phyloP scores from a whole-genome alignment of 2,329 filamentous ascomycete species.

The Fusarium secorum region DNA sequence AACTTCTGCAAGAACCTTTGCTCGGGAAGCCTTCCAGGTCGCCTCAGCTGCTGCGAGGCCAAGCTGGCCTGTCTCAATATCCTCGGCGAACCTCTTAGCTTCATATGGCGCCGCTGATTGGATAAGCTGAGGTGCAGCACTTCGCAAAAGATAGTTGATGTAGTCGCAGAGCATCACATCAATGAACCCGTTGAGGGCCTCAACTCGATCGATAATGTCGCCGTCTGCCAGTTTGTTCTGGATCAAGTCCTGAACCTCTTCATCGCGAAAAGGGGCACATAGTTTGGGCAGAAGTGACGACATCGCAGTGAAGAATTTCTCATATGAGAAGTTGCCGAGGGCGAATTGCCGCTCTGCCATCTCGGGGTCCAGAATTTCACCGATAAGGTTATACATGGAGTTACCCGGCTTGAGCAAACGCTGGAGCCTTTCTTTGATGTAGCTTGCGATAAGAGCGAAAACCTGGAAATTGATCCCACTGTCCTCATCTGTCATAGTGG shows the following conservation, averaged over 20 bases:
- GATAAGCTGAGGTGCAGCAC: constrained; percentile 74
- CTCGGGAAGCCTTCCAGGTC: constrained; percentile 71
- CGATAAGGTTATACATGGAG: constrained; percentile 77
- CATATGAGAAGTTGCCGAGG: constrained; percentile 79
- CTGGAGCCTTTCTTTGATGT: constrained; percentile 75
- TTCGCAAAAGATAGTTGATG: constrained; percentile 79
- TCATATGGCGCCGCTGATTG: constrained; percentile 78
- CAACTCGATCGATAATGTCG: constrained; percentile 77
- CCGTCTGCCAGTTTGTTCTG: constrained; percentile 67
- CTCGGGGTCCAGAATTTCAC: constrained; percentile 77
- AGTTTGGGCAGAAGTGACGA: constrained; percentile 77
- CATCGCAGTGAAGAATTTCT: constrained; percentile 81
- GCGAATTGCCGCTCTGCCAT: constrained; percentile 73
- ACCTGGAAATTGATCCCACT: constrained; percentile 71
- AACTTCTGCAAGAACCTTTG: constrained; percentile 71
- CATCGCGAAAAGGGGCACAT: constrained; percentile 82
- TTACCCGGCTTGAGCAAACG: constrained; percentile 75
- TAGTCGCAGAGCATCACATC: constrained; percentile 83
- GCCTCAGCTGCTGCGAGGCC: constrained; percentile 66
- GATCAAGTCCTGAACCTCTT: constrained; percentile 73
- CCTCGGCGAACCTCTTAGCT: constrained; percentile 72
- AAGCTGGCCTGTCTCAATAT: constrained; percentile 64
- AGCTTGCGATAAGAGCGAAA: constrained; percentile 74
- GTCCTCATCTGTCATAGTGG: constrained; percentile 71
- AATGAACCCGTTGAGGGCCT: constrained; percentile 77